Evolutionary conservation across 331 rosid genomes (phyloP), one percentile per base, ranked within the genome.

Genomic region (Stylosanthes scabra): DNA sequence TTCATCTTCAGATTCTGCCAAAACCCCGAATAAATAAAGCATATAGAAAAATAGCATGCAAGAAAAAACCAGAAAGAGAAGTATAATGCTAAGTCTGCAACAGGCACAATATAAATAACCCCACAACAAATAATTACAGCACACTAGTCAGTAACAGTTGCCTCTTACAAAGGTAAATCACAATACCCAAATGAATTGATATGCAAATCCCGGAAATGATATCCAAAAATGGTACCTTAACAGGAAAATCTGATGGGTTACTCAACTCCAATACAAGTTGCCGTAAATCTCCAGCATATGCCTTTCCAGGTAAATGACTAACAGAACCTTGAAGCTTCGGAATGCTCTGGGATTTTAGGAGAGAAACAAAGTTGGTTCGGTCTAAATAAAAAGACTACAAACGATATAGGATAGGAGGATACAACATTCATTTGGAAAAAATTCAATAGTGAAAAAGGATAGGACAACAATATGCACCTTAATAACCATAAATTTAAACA

Each of bases 1-100:
- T 88, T 95, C 91, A 95, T 83, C 83, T 95, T 95, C 83, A 95
- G 79, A 85, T 91, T 95, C 99, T 95, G 92, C 82, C 74, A 62
- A 68, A 82, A 68, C 61, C 74, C 62, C 55, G 79, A 79, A 55
- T 56, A 27, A 74, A 31, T 60, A 52, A 52, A 67, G 68, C 46
- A 54, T 82, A 41, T 29, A 69, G 56, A 74, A 59, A 55, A 72
- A 40, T 49, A 37, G 79, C 59, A 71, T 41, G 52, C 63, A 67
- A 52, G 50, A 60, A 78, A 45, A 16, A 58, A 42, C 50, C 42
- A 73, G 66, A 68, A 41, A 67, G 63, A 71, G 57, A 80, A 58
- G 65, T 62, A 44, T 27, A 45, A 67, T 52, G 40, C 63, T 52
- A 59, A 16, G 69, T 52, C 71, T 13, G 40, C 61, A 59, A 65